phyloP scores from a whole-genome alignment of 352 stramenopile genomes.

The Peronosclerospora sorghi region DNA sequence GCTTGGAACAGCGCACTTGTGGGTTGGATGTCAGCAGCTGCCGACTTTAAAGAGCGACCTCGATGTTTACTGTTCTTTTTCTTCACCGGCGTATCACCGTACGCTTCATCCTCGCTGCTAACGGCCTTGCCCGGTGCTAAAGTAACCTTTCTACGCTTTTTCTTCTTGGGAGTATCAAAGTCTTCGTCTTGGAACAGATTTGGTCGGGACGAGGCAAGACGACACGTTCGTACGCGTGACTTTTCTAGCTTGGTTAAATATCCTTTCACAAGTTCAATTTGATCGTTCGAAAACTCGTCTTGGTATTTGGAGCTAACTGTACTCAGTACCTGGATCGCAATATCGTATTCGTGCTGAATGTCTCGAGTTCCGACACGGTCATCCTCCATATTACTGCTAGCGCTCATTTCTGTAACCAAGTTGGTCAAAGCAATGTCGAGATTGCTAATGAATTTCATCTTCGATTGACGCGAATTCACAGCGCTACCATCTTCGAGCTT shows the following conservation, averaged over 20 bases:
- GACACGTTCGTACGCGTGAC: slow-evolving; percentile 70
- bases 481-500: slow-evolving; percentile 83
- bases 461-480: slow-evolving; percentile 65
- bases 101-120: slow-evolving; percentile 31
- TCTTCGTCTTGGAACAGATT: slow-evolving; percentile 26
- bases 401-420: slow-evolving; percentile 55
- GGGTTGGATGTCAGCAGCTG: slow-evolving; percentile 1
- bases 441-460: slow-evolving; percentile 86
- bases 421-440: slow-evolving; percentile 67
- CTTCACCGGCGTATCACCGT: slow-evolving; percentile 23
- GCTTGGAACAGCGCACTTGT: slow-evolving; percentile 28
- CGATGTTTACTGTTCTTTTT: slow-evolving; percentile 23
- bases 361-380: slow-evolving; percentile 33
- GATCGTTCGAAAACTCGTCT: slow-evolving; percentile 72
- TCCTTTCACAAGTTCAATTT: slow-evolving; percentile 65
- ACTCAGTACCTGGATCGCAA: slow-evolving; percentile 78
- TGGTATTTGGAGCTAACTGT: slow-evolving; percentile 63
- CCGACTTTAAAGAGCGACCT: slow-evolving; percentile 21
- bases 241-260: slow-evolving; percentile 75
- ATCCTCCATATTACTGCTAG: slow-evolving; percentile 31
- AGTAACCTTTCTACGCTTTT: slow-evolving; percentile 30
- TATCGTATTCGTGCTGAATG: slow-evolving; percentile 76
- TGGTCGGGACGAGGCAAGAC: slow-evolving; percentile 23
- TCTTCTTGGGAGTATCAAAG: slow-evolving; percentile 34
- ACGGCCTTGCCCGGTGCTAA: slow-evolving; percentile 10